phyloP scores from a whole-genome alignment of 192 early-diverging fungal species.

The Rhizoclosmatium globosum region DNA sequence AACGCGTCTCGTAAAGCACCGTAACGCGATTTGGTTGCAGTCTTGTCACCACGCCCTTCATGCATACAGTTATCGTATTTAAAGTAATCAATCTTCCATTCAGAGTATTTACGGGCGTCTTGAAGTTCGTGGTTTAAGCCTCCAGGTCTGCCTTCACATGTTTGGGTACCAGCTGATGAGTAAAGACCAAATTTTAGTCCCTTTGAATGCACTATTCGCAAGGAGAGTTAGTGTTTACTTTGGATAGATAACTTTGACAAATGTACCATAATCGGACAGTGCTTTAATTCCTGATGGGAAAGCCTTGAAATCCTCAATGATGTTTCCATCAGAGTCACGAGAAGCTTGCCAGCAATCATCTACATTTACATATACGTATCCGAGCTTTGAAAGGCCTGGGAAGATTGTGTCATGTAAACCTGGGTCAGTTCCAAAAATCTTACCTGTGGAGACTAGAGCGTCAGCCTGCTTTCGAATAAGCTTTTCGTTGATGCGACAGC shows the following conservation, averaged over 20 bases:
- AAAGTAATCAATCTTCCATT: slow-evolving; percentile 68
- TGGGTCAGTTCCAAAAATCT: too few species aligned
- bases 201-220: slow-evolving; percentile 50
- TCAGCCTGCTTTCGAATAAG: slow-evolving; percentile 59
- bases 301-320: slow-evolving; percentile 44
- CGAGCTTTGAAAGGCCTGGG: slow-evolving; percentile 44
- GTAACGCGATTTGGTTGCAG: slow-evolving; percentile 34
- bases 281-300: slow-evolving; percentile 66
- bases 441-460: slow-evolving; percentile 45
- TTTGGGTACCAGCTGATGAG: slow-evolving; percentile 53
- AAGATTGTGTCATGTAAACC: not conserved
- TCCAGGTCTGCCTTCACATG: slow-evolving; percentile 62
- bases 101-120: slow-evolving; percentile 59
- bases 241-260: too few species aligned
- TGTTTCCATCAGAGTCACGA: slow-evolving; percentile 38
- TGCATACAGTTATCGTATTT: slow-evolving; percentile 70
- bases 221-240: too few species aligned
- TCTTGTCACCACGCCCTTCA: slow-evolving; percentile 48
- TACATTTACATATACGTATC: slow-evolving; percentile 65
- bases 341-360: slow-evolving; percentile 68
- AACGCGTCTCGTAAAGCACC: slow-evolving; percentile 54
- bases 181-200: slow-evolving; percentile 55
- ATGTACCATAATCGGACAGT: slow-evolving; percentile 51
- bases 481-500: slow-evolving; percentile 58
- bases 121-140: slow-evolving; percentile 51